Base-by-base conservation (phyloP, 2,329 filamentous ascomycete genomes). In the Fusarium sp. region DNA sequence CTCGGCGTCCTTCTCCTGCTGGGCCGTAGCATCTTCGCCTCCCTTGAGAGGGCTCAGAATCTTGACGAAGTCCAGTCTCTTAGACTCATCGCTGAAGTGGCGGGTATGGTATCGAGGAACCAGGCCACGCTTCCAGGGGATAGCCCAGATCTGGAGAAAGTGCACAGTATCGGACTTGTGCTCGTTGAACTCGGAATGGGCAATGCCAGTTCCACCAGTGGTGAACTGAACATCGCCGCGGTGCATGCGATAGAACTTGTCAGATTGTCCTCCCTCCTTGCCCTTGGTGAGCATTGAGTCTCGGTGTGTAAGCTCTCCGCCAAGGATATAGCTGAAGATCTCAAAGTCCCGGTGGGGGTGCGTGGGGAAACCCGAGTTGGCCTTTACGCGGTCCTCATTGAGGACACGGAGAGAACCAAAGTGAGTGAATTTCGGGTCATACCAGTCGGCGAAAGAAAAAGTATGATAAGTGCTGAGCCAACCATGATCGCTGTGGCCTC, bases 221-320 rank as follows among this genome's bases (percentile, higher is more conserved):
- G 94, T 97, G 80, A 97, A 97, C 76, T 97, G 94, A 44, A 97
- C 92, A 78, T 97, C 93, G 14, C 93, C 93, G 38, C 93, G 85
- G 74, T 87, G 87, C 84, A 97, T 91, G 34, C 88, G 84, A 75
- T 84, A 92, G 76, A 92, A 93, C 71, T 88, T 84, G 76, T 92
- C 88, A 43, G 86, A 85, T 67, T 83, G 80, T 17, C 77, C 84
- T 22, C 85, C 88, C 75, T 91, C 89, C 21, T 83, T 80, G 45
- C 88, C 89, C 80, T 90, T 93, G 78, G 88, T 88, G 72, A 93
- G 87, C 90, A 97, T 94, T 64, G 88, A 92, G 81, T 97, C 94
- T 47, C 93, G 91, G 82, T 97, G 94, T 47, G 94, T 95, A 67
- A 97, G 87, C 80, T 95, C 92, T 68, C 94, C 94, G 46, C 85